Conservation (phyloP, 2,329 filamentous ascomycete species). For the Thielaviopsis euricoi region DNA sequence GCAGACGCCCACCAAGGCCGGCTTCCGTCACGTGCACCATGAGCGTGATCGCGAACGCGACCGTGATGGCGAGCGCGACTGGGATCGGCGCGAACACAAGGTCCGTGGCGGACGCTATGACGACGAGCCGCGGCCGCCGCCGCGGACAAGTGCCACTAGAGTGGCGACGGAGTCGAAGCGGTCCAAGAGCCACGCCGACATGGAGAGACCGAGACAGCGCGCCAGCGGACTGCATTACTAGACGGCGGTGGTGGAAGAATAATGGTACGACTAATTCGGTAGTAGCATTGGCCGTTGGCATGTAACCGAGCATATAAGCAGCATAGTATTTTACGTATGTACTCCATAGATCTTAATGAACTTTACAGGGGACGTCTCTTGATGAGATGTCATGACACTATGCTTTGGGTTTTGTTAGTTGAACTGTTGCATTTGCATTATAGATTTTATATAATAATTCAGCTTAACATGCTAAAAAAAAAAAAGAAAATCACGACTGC, state of each 20-base stretch:
- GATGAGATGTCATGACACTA: too few species aligned
- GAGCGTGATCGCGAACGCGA: constrained; percentile 4
- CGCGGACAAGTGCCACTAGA: neutral
- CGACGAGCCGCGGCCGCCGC: neutral
- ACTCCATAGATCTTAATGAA: too few species aligned
- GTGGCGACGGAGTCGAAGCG: constrained; percentile 16
- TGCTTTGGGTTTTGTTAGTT: too few species aligned
- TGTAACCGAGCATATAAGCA: too few species aligned
- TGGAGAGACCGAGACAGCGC: constrained; percentile 25
- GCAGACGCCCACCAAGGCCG: neutral
- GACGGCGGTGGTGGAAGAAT: neutral
- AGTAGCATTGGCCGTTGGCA: too few species aligned
- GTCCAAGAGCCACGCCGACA: constrained; percentile 34
- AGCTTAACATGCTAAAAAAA: neutral
- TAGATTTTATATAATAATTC: too few species aligned
- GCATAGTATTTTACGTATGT: too few species aligned
- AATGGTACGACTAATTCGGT: too few species aligned
- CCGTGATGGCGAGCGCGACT: constrained; percentile 6
- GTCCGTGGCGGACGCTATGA: neutral
- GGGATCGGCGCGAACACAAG: constrained; percentile 2
- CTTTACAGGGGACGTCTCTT: too few species aligned
- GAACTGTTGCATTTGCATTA: too few species aligned
- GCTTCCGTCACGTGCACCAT: neutral
- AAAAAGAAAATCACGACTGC: neutral
- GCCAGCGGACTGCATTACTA: constrained; percentile 10